Evolutionary conservation across 306 rosid genomes (phyloP).

Genomic region (Inga laurina): DNA sequence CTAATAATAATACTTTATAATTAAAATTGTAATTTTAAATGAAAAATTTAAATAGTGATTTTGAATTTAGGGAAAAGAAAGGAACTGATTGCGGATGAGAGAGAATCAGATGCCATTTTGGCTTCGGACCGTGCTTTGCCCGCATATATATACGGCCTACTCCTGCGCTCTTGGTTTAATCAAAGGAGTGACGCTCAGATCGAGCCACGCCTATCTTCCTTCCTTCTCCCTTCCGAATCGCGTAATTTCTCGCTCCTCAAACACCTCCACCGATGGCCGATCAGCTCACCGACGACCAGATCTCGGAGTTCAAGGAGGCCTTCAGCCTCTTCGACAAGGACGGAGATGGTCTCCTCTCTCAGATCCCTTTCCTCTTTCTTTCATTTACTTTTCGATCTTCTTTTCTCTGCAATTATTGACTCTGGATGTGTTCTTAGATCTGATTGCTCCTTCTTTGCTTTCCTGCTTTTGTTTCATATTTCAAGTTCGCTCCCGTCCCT

Average conservation of each 20-base stretch:
- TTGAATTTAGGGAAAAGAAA: neutral
- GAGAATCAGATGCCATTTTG: neutral
- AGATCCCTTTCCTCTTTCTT: slow-evolving; percentile 38
- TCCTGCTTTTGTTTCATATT: neutral
- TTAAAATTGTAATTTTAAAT: too few relatives aligned
- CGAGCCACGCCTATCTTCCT: neutral
- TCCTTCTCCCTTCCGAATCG: neutral
- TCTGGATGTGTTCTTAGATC: slow-evolving; percentile 32
- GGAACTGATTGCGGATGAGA: neutral
- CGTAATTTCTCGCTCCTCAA: slow-evolving; percentile 18
- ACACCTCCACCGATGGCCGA: slow-evolving; percentile 61
- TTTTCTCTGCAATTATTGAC: neutral
- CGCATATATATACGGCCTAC: neutral
- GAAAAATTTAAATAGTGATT: neutral
- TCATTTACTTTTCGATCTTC: neutral
- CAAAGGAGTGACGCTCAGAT: neutral
- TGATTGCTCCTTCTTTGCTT: slow-evolving; percentile 11
- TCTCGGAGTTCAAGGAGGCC: slow-evolving; percentile 86
- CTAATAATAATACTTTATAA: too few relatives aligned
- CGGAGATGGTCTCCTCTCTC: slow-evolving; percentile 72
- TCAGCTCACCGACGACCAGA: slow-evolving; percentile 85
- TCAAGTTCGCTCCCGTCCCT: neutral
- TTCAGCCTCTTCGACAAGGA: slow-evolving; percentile 88
- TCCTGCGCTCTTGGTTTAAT: neutral
- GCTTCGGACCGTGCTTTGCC: neutral